phyloP scores from a whole-genome alignment of 2,329 filamentous ascomycete species.

The Aspergillus ochraceoroseus region DNA sequence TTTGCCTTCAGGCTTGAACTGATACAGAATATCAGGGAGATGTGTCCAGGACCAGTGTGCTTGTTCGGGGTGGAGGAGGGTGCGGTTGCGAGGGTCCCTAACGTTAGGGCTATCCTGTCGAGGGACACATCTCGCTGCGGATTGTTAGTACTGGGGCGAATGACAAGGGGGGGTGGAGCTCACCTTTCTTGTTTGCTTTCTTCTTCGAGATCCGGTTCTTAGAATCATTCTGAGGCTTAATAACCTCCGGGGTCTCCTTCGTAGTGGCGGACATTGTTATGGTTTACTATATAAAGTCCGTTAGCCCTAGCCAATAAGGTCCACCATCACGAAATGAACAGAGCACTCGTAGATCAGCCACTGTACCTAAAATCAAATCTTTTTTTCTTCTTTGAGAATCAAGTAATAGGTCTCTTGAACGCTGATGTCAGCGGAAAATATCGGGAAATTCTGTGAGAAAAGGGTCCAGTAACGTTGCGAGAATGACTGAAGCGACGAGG shows the following conservation, averaged over 20 bases:
- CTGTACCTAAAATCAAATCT: too few species aligned
- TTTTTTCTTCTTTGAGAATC: too few species aligned
- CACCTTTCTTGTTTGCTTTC: background rate
- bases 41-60: constrained; percentile 21
- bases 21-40: constrained; percentile 25
- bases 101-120: constrained; percentile 15
- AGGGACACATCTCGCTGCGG: constrained; percentile 4
- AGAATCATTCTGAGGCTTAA: background rate
- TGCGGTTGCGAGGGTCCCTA: constrained; percentile 15
- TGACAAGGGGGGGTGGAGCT: background rate
- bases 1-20: constrained; percentile 15
- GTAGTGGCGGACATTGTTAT: background rate
- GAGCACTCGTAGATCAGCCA: too few species aligned
- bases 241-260: background rate
- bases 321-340: too few species aligned
- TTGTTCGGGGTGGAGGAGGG: constrained; percentile 16
- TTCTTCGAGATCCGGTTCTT: background rate
- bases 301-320: background rate
- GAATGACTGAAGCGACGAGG: background rate
- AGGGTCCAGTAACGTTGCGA: background rate
- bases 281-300: background rate
- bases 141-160: background rate
- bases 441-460: background rate
- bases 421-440: too few species aligned
- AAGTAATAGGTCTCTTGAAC: too few species aligned